Evolutionary conservation across 352 stramenopile species (phyloP), one percentile per base, ranked within the genome.

Genomic region (Phytophthora colocasiae): DNA sequence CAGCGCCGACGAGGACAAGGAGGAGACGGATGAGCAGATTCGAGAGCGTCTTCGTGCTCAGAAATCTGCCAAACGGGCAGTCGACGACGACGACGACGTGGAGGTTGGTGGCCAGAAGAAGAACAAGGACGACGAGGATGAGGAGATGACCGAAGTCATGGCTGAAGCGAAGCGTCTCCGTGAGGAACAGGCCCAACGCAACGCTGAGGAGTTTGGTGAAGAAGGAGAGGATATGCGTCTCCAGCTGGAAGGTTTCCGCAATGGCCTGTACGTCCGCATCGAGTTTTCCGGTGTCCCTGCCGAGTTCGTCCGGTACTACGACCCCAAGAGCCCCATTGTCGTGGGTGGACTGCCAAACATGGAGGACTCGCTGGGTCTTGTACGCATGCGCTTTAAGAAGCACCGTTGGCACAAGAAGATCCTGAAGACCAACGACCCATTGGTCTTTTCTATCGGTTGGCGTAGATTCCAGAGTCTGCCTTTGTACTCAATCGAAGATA

Each of bases 371-470:
- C 68, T 98, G n/a, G 96, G 94, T 6, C 88, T 99, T 31, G 87
- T 99, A 32, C 93, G 97, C 15, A 97, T 98, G 77, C 89, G 98
- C 12, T 98, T 99, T 71, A 99, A 99, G 85, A 99, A 99, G 75
- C 98, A 99, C 77, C 89, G 98, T 53, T 99, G 98, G 98, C 96
- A 99, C 78, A 95, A 85, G 50, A 98, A 98, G 72, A 98, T 99
- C 51, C 79, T 99, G 11, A 99, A 99, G 77, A 98, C 92, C 44
- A 96, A 98, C 63, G 98, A 99, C 75, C 98, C 98, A 22, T 77
- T 99, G 22, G 90, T 99, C 9, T 98, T 99, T 53, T 99, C 95
- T 12, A 87, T 99, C 54, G 98, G 98, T 11, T 99, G 98, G 98
- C 91, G 98, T 10, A 90, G 98, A 15, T 99, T 99, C 80, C 98